phyloP scores from a whole-genome alignment of 768 basidiomycete species.

The Phanerochaete carnosa region DNA sequence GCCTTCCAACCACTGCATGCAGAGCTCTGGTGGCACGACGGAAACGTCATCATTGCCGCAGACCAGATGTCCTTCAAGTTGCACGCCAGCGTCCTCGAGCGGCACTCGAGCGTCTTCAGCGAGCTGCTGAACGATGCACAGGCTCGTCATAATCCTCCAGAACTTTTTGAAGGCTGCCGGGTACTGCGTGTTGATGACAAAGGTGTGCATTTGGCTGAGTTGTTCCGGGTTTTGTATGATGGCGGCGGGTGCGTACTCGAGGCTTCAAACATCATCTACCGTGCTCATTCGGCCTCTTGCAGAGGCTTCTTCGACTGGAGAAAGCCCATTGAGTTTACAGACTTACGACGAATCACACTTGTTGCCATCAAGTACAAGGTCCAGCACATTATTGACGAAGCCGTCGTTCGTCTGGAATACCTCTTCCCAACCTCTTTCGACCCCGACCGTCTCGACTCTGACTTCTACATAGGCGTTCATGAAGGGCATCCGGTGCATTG shows the following conservation, averaged over 20 bases:
- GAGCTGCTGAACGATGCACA: constrained; percentile 17
- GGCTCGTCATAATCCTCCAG: neutral
- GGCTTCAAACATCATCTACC: neutral
- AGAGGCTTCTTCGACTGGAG: neutral
- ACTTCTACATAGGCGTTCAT: neutral
- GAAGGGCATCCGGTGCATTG: neutral
- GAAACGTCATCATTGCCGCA: no score
- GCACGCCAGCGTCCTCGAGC: neutral
- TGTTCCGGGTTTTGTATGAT: neutral
- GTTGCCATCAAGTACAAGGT: neutral
- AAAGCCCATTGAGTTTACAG: neutral
- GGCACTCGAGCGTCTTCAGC: constrained; percentile 18
- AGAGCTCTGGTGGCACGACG: no score
- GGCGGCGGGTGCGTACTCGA: neutral
- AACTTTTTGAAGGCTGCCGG: constrained; percentile 19
- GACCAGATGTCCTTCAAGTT: no score
- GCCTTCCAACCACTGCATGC: no score
- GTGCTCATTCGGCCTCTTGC: neutral
- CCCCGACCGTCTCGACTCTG: neutral
- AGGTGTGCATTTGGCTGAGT: neutral
- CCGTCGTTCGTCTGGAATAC: no score
- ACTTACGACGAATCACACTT: neutral
- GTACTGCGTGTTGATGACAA: constrained; percentile 9
- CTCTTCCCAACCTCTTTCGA: neutral
- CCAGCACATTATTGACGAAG: neutral